Conservation (phyloP, 2,329 filamentous ascomycete genomes). For the Monilinia polystroma region DNA sequence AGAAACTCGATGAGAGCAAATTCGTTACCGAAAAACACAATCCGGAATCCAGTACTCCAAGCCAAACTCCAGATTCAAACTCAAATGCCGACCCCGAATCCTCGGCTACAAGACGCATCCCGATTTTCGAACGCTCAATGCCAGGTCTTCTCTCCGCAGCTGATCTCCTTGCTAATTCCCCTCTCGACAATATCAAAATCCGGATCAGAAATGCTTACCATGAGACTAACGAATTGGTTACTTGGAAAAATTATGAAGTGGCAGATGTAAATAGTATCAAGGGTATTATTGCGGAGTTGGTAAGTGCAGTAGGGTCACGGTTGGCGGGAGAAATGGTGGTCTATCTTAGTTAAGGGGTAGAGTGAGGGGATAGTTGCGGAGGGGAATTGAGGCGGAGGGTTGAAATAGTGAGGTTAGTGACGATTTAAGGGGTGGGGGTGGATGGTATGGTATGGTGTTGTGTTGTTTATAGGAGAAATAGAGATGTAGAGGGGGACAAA, state of each 20-base stretch:
- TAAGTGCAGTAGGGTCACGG: slow-evolving; percentile 63
- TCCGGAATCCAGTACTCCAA: slow-evolving; percentile 11
- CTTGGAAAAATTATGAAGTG: slow-evolving; percentile 57
- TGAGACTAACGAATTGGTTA: slow-evolving; percentile 42
- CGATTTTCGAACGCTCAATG: slow-evolving; percentile 59
- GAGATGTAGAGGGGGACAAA: too few relatives aligned
- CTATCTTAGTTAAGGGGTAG: not conserved
- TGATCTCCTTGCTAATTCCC: slow-evolving; percentile 51
- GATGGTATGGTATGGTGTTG: too few relatives aligned
- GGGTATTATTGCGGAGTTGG: slow-evolving; percentile 63
- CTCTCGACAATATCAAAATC: slow-evolving; percentile 60
- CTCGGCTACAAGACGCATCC: slow-evolving; percentile 35
- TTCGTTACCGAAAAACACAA: slow-evolving; percentile 33
- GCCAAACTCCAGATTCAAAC: slow-evolving; percentile 14
- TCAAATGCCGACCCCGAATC: slow-evolving; percentile 19
- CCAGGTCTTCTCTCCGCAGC: slow-evolving; percentile 62
- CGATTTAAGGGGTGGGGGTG: too few relatives aligned
- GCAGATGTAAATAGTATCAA: slow-evolving; percentile 54
- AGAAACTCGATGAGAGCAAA: slow-evolving; percentile 41
- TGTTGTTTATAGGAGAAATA: too few relatives aligned
- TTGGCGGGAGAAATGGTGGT: slow-evolving; percentile 42
- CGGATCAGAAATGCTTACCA: slow-evolving; percentile 43
- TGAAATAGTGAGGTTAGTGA: too few relatives aligned
- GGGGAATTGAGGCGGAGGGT: too few relatives aligned
- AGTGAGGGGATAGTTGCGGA: not conserved